Evolutionary conservation across 106 monocot genomes (phyloP), one percentile per base, ranked within the genome.

Genomic region (Allium fistulosum): DNA sequence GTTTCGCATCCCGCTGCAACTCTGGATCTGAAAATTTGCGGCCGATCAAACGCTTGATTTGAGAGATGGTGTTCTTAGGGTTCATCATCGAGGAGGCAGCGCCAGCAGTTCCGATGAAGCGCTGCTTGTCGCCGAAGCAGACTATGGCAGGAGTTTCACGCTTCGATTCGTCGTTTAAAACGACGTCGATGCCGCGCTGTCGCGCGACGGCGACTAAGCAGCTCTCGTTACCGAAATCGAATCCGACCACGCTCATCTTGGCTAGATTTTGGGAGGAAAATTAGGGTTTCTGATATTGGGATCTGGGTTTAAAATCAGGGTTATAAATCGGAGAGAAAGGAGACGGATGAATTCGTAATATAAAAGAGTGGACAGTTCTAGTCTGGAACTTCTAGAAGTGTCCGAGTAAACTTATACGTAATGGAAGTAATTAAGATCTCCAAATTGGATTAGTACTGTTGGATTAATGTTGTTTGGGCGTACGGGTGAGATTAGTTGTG

Each of bases 131-230:
- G 4, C 80, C 84, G 59, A 96, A 88, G 78, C 86, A 85, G 26
- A 91, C 85, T 46, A 91, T 46, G 18, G 88, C 79, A 6, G 95
- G 95, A 3, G 91, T 96, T 73, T 96, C 95, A 4, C 95, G 85
- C 82, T 96, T 96, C 0, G 95, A 96, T 49, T 96, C 95, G 8
- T 91, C 83, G 46, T 96, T 96, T 58, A 96, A 88, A 11, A 95
- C 81, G 55, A 91, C 88, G 53, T 91, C 95, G 46, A 96, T 88
- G 46, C 91, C 91, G 2, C 95, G 78, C 67, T 96, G 88, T 50
- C 91, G 83, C 7, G 95, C 95, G 16, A 91, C 95, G 1, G 86
- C 95, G 18, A 96, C 85, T 57, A 88, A 75, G 80, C 86, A 74
- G 80, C 80, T 91, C 76, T 88, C 85, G 68, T 91, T 96, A 10